phyloP scores from a whole-genome alignment of 192 early-diverging fungal species.

The Chytriomyces sp. region DNA sequence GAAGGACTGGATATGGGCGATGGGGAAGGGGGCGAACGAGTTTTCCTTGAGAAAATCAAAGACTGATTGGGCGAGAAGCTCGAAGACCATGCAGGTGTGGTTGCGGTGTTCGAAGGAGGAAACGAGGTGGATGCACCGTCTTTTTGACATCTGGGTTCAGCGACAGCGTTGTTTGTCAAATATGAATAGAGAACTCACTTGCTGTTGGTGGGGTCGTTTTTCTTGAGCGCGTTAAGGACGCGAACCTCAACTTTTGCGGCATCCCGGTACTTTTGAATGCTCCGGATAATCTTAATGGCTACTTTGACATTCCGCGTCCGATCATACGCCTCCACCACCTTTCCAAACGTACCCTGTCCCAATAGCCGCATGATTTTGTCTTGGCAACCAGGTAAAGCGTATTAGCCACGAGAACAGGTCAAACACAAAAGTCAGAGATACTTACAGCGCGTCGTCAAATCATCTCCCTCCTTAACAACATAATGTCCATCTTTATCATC shows the following conservation, averaged over 20 bases:
- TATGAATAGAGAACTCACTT: constrained; percentile 60
- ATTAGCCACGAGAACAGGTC: too few species aligned
- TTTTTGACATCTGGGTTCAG: constrained; percentile 16
- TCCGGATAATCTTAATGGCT: constrained; percentile 94
- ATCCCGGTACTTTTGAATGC: constrained; percentile 92
- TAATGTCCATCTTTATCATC: constrained; percentile 96
- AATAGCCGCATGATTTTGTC: constrained; percentile 82
- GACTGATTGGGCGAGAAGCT: constrained; percentile 79
- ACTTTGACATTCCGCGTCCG: constrained; percentile 34
- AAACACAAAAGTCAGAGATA: too few species aligned
- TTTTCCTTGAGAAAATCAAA: constrained; percentile 98
- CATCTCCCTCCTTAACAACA: constrained; percentile 71
- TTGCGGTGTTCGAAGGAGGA: constrained; percentile 85
- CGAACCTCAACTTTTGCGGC: constrained; percentile 88
- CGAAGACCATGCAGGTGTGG: constrained; percentile 99
- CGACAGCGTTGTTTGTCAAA: background rate
- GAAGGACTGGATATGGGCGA: constrained; percentile 82
- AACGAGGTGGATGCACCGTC: constrained; percentile 86
- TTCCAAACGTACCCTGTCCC: constrained; percentile 98
- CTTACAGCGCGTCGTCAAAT: constrained; percentile 79
- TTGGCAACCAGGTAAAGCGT: constrained; percentile 30
- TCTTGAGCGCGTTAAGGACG: constrained; percentile 78
- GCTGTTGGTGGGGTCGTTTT: constrained; percentile 76
- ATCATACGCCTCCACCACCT: constrained; percentile 90
- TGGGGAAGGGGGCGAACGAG: constrained; percentile 84